Conservation (phyloP, 2,329 filamentous ascomycete species). For the Bretziella fagacearum region DNA sequence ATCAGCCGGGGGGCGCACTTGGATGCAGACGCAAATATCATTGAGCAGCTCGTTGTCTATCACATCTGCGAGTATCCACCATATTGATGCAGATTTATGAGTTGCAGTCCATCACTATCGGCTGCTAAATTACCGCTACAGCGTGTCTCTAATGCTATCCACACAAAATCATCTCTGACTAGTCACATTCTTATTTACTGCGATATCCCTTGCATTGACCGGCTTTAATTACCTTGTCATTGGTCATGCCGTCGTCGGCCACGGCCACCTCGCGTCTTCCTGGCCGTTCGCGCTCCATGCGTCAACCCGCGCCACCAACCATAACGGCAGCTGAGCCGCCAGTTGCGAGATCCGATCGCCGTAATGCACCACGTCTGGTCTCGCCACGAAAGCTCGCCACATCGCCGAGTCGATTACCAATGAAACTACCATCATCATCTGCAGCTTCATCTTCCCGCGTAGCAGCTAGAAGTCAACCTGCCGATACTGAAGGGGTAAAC, state of each 20-base stretch:
- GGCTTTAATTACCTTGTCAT: background rate
- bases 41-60: too few relatives aligned
- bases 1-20: too few relatives aligned
- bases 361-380: conserved; percentile 16
- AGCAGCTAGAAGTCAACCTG: background rate
- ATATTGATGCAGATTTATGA: too few relatives aligned
- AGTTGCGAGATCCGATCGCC: conserved; percentile 17
- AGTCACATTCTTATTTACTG: too few relatives aligned
- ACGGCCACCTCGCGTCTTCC: conserved; percentile 25
- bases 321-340: conserved; percentile 9
- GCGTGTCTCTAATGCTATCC: too few relatives aligned
- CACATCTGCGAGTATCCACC: too few relatives aligned
- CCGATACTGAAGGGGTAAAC: conserved; percentile 16
- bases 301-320: conserved; percentile 22
- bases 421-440: conserved; percentile 25
- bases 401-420: conserved; percentile 34
- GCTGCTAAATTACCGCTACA: too few relatives aligned
- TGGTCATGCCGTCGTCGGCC: background rate
- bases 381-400: conserved; percentile 14
- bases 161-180: too few relatives aligned
- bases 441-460: background rate
- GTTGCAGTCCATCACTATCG: too few relatives aligned
- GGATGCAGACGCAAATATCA: too few relatives aligned
- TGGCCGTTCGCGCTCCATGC: conserved; percentile 32
- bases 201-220: too few relatives aligned